Base-by-base conservation (phyloP, 805 yeast genomes). In the Debaryomyces castellii region DNA sequence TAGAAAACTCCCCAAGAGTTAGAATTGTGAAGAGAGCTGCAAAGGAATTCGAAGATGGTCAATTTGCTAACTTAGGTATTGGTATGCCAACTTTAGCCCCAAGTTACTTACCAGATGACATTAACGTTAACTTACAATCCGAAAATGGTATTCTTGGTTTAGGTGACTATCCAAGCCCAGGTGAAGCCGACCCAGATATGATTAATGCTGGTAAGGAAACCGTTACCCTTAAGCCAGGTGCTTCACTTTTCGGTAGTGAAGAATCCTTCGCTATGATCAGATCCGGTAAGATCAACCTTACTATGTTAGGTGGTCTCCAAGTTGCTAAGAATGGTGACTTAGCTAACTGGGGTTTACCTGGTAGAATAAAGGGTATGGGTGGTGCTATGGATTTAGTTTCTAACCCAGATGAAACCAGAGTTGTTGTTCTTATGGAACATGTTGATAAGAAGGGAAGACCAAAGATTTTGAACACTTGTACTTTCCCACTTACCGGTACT, bases 301-400 rank as follows among this genome's bases (percentile, higher is more conserved):
- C 79, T 1, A 65, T 76, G 36, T 60, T 76, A 12, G 81, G 81
- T 4, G 80, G 77, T 10, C 64, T 76, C 59, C 80, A 76, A 54
- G 80, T 77, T 5, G 69, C 78, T 1, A 63, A 65, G 37, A 59
- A 49, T 39, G 81, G 81, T 32, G 81, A 77, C 46, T 65, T 76
- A 32, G 81, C 81, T 33, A 76, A 76, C 55, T 76, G 81, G 80
- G 78, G 75, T 21, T 62, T 76, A 3, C 80, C 81, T 1, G 80
- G 80, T 6, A 62, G 68, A 47, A 70, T 76, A 37, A 74, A 73
- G 54, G 81, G 81, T 16, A 77, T 76, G 75, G 81, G 81, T 21
- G 80, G 81, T 14, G 80, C 80, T 20, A 77, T 77, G 80, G 80
- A 75, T 52, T 65, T 76, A 20, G 80, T 74, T 5, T 69, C 77